phyloP scores from a whole-genome alignment of 352 stramenopile species.

The Phytophthora cryptogea region DNA sequence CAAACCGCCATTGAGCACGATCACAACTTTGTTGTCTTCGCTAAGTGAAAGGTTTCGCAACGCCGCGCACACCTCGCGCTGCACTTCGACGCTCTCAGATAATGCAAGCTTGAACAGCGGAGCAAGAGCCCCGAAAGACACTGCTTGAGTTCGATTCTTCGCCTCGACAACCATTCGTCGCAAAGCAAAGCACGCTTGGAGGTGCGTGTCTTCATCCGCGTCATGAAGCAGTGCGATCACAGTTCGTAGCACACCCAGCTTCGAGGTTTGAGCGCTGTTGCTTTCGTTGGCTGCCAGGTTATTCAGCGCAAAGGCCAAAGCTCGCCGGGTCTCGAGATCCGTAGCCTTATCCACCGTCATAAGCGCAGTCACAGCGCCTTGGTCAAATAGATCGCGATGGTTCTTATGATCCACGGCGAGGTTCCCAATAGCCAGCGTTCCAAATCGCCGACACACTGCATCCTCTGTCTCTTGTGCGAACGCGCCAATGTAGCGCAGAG shows the following conservation, averaged over 20 bases:
- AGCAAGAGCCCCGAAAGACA: constrained; percentile 91
- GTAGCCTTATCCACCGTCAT: constrained; percentile 84
- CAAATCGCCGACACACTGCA: constrained; percentile 87
- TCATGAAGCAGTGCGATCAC: constrained; percentile 89
- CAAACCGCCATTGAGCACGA: constrained; percentile 87
- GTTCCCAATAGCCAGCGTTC: constrained; percentile 92
- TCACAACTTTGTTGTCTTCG: constrained; percentile 93
- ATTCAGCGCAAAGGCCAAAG: constrained; percentile 94
- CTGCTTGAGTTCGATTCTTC: constrained; percentile 91
- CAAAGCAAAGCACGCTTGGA: constrained; percentile 93
- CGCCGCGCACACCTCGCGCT: constrained; percentile 92
- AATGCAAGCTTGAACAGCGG: constrained; percentile 87
- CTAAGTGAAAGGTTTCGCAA: constrained; percentile 92
- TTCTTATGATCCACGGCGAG: constrained; percentile 87
- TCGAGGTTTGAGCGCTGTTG: constrained; percentile 88
- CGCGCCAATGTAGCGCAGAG: constrained; percentile 86
- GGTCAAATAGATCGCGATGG: constrained; percentile 93
- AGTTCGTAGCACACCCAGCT: constrained; percentile 84
- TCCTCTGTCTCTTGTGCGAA: constrained; percentile 88
- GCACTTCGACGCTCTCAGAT: constrained; percentile 90
- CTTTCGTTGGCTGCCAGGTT: constrained; percentile 92
- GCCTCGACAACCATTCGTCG: constrained; percentile 91
- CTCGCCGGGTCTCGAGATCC: constrained; percentile 92
- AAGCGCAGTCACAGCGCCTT: constrained; percentile 89
- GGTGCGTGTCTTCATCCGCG: constrained; percentile 91